phyloP scores from a whole-genome alignment of 345 rosid genomes.

The Punica granatum region DNA sequence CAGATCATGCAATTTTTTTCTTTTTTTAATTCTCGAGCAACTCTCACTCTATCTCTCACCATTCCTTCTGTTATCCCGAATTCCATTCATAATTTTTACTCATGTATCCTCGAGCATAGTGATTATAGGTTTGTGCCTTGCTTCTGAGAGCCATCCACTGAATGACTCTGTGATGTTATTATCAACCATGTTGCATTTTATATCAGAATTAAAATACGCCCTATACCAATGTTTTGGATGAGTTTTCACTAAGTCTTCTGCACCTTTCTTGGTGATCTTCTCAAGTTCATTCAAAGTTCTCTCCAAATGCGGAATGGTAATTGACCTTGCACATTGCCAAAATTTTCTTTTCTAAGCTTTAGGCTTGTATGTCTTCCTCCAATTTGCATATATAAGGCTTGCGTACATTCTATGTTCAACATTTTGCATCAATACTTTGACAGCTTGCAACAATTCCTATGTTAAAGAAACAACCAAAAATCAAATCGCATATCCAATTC shows the following conservation, averaged over 20 bases:
- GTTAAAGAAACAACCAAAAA: too few species aligned
- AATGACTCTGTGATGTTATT: background rate
- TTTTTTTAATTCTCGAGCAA: background rate
- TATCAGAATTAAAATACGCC: background rate
- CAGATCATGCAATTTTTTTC: too few species aligned
- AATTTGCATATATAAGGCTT: constrained; percentile 1
- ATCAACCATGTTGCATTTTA: background rate
- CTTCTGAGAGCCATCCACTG: background rate
- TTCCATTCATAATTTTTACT: background rate
- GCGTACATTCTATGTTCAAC: constrained; percentile 11
- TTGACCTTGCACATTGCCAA: constrained; percentile 1
- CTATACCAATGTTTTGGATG: background rate
- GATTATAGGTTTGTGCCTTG: background rate
- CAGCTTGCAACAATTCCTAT: background rate
- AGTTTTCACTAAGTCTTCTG: background rate
- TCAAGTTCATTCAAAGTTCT: background rate
- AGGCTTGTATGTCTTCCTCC: background rate
- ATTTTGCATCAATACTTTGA: background rate
- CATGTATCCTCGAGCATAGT: background rate
- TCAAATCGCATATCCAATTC: too few species aligned
- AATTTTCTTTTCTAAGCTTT: background rate
- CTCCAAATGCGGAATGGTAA: background rate
- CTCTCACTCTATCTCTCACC: background rate
- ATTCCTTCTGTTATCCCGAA: background rate
- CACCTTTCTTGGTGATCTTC: background rate